These are phyloP conservation scores for Trypanosoma melophagium DNA, from an alignment of 208 protist genomes.

Conservation along the genomic window DNA sequence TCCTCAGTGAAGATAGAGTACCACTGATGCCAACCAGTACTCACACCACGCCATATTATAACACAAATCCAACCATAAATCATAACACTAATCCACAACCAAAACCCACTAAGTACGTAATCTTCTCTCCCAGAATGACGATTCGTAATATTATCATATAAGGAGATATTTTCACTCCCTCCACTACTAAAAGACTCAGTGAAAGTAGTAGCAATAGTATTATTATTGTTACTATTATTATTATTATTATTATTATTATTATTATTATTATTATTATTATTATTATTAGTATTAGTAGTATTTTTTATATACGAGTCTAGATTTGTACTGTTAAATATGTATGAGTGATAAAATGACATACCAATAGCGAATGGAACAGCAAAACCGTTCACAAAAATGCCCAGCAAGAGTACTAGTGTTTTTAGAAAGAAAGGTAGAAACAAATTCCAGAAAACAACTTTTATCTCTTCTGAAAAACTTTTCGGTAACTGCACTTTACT, in stretches of 20 bases:
- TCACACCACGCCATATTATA: constrained; percentile 13
- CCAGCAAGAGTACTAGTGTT: constrained; percentile 3
- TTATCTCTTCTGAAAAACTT: constrained; percentile 14
- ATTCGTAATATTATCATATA: too few species aligned
- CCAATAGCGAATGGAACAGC: constrained; percentile 27
- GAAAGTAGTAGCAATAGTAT: background rate
- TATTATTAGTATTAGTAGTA: background rate
- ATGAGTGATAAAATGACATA: constrained; percentile 23
- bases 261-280: background rate
- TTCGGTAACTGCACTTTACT: constrained; percentile 13
- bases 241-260: background rate
- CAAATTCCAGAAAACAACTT: constrained; percentile 33
- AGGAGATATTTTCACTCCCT: too few species aligned
- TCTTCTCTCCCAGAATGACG: too few species aligned
- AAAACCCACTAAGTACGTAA: constrained; percentile 1
- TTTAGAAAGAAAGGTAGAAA: constrained; percentile 27
- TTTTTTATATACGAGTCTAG: background rate
- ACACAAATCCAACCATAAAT: constrained; percentile 25
- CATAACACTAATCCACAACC: constrained; percentile 28
- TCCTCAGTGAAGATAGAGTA: constrained; percentile 6
- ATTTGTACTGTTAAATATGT: constrained; percentile 8
- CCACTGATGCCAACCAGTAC: constrained; percentile 22
- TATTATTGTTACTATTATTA: background rate
- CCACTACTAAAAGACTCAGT: too few species aligned
- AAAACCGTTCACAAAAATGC: constrained; percentile 15